Base-by-base conservation (phyloP, 2,329 filamentous ascomycete species). In the Alternaria sp. region DNA sequence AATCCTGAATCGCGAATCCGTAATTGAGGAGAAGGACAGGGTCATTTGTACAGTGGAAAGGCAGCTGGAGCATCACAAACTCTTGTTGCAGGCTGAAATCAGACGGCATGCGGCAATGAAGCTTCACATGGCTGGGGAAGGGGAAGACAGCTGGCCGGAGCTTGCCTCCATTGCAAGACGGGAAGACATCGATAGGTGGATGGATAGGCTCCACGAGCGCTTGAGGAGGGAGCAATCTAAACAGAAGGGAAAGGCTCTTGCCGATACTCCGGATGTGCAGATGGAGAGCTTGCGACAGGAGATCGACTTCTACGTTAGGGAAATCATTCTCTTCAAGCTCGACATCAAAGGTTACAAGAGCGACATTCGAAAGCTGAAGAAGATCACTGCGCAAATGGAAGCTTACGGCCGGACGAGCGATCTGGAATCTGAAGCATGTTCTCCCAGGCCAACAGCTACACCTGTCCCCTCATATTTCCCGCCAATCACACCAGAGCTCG, bases 261-360 rank as follows among this genome's bases (percentile, higher is more conserved):
- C 23, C 10, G 56, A 61, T 7, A 61, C 69, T 9, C 54, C 52
- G 3, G 66, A 77, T 19, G 67, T 66, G 4, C 67, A 61, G 9
- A 56, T 77, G 4, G 64, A 71, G 40, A 71, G 73, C 30, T 66
- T 84, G 54, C 78, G 78, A 50, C 74, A 75, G 54, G 80, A 82
- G 57, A 77, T 83, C 12, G 77, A 80, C 26, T 79, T 81, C 63
- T 82, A 83, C 57, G 74, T 84, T 32, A 71, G 80, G n/a, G 83
- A 85, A 51, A 84, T 84, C 57, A 80, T 84, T 23, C 77, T 82
- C 54, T 84, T 83, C 74, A 85, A 84, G 68, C 77, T 84, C 28
- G 83, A 86, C 56, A 77, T 84, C 56, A 80, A 78, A 55, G 81
- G 81, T 15, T 85, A 84, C 72, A 83, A 81, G 66, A 75, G 73